Conservation (phyloP, 257 asterid genomes). For the Solanum rostratum region DNA sequence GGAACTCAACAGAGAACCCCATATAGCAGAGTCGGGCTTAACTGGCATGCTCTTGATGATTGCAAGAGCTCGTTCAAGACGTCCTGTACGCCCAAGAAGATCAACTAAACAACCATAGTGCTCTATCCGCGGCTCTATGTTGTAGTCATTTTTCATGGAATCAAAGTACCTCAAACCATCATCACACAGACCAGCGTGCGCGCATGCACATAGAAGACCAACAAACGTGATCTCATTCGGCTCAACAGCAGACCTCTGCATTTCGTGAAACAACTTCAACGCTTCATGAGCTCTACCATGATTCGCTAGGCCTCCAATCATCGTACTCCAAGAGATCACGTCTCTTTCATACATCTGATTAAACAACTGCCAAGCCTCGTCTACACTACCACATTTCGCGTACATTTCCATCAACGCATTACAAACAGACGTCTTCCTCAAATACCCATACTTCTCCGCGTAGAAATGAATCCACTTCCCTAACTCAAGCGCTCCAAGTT, state of each 20-base stretch:
- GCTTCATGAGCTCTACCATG: slow-evolving; percentile 77
- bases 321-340: slow-evolving; percentile 68
- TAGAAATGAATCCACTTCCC: slow-evolving; percentile 74
- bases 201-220: slow-evolving; percentile 69
- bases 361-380: slow-evolving; percentile 52
- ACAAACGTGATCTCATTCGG: slow-evolving; percentile 74
- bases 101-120: not conserved
- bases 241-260: slow-evolving; percentile 33
- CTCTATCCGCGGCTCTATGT: slow-evolving; percentile 31
- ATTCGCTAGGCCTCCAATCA: slow-evolving; percentile 64
- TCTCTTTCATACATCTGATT: slow-evolving; percentile 33
- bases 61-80: slow-evolving; percentile 41
- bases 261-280: slow-evolving; percentile 32
- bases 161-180: slow-evolving; percentile 52
- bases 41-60: slow-evolving; percentile 44
- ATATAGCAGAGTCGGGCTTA: slow-evolving; percentile 61
- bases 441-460: slow-evolving; percentile 36
- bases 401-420: slow-evolving; percentile 84
- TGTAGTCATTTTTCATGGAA: slow-evolving; percentile 32
- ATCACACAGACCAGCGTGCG: slow-evolving; percentile 55
- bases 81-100: slow-evolving; percentile 54
- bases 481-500: slow-evolving; percentile 58
- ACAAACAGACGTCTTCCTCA: slow-evolving; percentile 38
- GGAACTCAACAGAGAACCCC: slow-evolving; percentile 74
- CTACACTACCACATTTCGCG: slow-evolving; percentile 58